Base-by-base conservation (phyloP, 768 basidiomycete species). In the Boletus reticulatus region DNA sequence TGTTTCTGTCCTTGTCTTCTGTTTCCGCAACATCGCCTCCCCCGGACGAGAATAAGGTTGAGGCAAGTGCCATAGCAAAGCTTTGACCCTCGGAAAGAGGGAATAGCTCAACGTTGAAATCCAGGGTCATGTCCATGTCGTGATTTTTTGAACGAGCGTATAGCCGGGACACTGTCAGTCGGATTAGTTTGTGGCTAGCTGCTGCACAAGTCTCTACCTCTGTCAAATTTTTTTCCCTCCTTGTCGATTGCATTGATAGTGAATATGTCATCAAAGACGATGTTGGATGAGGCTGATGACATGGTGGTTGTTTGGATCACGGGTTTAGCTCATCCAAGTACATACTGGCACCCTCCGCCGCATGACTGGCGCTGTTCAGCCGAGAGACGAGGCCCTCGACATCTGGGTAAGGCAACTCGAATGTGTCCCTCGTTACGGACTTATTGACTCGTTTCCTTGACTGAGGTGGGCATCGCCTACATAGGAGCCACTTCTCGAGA, bases 191-290 rank as follows among this genome's bases (percentile, higher is more conserved):
- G 41, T 14, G 29, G 39, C 36, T 14, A 48, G 45, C 24, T 24
- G 45, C 16, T 50, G 36, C 22, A 38, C 43, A 41, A 13, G 29
- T n/a, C 52, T 41, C 38, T 42, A 95, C 96, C 96, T 87, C 96
- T 79, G 74, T 99, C 97, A 64, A 98, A 99, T 72, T 95, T 97
- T 78, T 91, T 97, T 45, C 96, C 96, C 63, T 94, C 95, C 72
- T 84, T 86, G 77, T 95, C 87, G 48, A 95, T 90, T 43, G 73
- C 85, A 61, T 83, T 81, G 62, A 96, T 88, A 12, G 83, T 87
- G 75, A 98, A 98, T 43, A 94, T 87, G 70, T 98, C 96, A 67
- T 95, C 91, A 67, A 98, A 98, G 54, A 97, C 84, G 63, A 96
- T 83, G 69, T 80, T 89, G 2, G 89, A 88, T 41, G 84, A 76